Conservation (phyloP, 1,284 basidiomycete species). For the Irpex sp. region DNA sequence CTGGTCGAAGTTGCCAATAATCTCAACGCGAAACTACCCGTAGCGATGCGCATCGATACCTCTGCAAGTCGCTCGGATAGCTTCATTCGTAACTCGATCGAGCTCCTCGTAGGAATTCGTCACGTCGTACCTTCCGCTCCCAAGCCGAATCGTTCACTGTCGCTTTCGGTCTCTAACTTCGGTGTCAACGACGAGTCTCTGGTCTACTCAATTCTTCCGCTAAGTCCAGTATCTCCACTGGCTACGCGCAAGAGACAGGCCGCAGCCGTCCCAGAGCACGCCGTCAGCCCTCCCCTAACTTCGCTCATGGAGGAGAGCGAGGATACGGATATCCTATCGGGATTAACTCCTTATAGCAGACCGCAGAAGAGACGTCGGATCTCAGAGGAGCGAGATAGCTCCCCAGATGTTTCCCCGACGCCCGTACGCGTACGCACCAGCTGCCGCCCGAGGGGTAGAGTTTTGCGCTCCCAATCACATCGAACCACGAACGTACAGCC, state of each 20-base stretch:
- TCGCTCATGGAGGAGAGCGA: slow-evolving; percentile 11
- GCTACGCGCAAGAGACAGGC: not conserved
- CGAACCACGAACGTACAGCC: slow-evolving; percentile 10
- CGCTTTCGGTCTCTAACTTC: slow-evolving; percentile 10
- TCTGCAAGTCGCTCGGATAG: slow-evolving; percentile 26
- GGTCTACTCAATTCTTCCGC: not conserved
- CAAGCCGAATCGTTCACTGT: slow-evolving; percentile 7
- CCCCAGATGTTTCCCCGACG: not conserved
- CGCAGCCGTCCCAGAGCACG: not conserved
- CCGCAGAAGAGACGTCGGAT: slow-evolving; percentile 12
- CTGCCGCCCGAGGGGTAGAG: not conserved
- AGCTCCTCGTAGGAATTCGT: slow-evolving; percentile 49
- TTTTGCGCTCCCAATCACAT: slow-evolving; percentile 13
- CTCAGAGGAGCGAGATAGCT: not conserved
- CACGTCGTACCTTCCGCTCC: slow-evolving; percentile 7
- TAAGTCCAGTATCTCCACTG: slow-evolving; percentile 11
- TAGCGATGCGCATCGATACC: slow-evolving; percentile 40
- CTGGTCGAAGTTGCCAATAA: slow-evolving; percentile 42
- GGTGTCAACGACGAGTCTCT: slow-evolving; percentile 1
- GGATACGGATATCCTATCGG: not conserved
- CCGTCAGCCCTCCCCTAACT: slow-evolving; percentile 5
- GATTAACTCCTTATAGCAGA: not conserved
- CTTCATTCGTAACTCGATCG: slow-evolving; percentile 44
- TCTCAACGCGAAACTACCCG: slow-evolving; percentile 47
- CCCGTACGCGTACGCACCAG: not conserved